Evolutionary conservation across 139 green algal genomes (phyloP), one percentile per base, ranked within the genome.

Genomic region (Tetraselmis chui): DNA sequence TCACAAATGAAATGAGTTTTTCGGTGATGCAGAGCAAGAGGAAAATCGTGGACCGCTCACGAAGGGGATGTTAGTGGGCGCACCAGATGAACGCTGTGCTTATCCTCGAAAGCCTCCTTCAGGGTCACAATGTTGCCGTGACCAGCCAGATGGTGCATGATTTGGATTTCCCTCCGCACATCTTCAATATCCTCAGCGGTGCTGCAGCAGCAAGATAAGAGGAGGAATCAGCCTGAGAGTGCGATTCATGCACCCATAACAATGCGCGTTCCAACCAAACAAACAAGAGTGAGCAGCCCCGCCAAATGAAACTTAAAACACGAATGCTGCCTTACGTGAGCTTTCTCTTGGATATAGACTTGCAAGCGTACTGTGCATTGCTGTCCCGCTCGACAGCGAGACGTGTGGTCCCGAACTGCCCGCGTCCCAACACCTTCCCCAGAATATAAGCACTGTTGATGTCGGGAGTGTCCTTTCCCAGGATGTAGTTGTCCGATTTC

Each of bases 321-420:
- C n/a, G n/a, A n/a, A 18, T 67, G 45, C 18, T 5, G 45, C 45
- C 45, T 67, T 67, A 67, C 45, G 45, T 85, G 28, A 99, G 85
- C 84, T 93, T 94, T 25, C 87, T 79, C 84, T 96, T 96, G 26
- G 90, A 89, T 80, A 98, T 98, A 30, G 88, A 90, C 82, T 98
- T 98, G 89, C 93, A 97, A 0, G 94, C 94, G 30, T 83, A 94
- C 77, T 93, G 83, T 77, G 90, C 59, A 1, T 86, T 84, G 0
- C 91, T 93, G n/a, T 78, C 85, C 77, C 91, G 91, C 32, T 93
- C 79, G 1, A 87, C 80, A 1, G 91, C 90, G 23, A 93, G 45
- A 23, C 91, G 87, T 1, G 89, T 90, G 2, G 90, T 86, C 28
- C 91, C 91, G 81, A 95, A 95, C 59, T 95, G 91, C 24, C 91